These are phyloP conservation scores for Dalbergia cultrata DNA, from an alignment of 306 rosid genomes.

Conservation along the genomic window DNA sequence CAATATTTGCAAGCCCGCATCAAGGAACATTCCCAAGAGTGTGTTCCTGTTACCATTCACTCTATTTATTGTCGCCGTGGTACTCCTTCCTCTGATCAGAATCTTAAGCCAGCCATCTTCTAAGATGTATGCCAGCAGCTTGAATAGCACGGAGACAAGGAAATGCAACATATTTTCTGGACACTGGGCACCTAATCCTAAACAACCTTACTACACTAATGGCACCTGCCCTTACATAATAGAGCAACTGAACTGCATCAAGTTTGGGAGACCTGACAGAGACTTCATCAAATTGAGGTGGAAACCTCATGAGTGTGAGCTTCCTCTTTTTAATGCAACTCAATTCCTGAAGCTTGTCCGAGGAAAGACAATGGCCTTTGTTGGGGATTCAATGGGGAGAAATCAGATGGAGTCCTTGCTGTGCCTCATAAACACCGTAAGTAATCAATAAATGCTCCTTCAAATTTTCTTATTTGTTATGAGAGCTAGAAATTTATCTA, in stretches of 20 bases:
- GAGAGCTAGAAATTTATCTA: no score
- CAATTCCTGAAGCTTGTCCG: constrained; percentile 66
- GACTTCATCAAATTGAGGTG: constrained; percentile 74
- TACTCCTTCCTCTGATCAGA: constrained; percentile 50
- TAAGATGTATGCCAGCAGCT: constrained; percentile 9
- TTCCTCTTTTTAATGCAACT: constrained; percentile 67
- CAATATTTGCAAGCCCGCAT: constrained; percentile 34
- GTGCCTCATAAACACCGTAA: constrained; percentile 63
- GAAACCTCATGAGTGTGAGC: constrained; percentile 80
- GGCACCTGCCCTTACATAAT: constrained; percentile 63
- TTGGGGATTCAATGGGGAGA: constrained; percentile 80
- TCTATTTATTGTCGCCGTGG: constrained; percentile 26
- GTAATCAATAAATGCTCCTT: neutral
- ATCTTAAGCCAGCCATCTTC: constrained; percentile 41
- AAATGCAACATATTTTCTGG: constrained; percentile 70
- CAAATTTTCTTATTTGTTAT: no score
- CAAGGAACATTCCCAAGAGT: constrained; percentile 42
- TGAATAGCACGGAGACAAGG: constrained; percentile 25
- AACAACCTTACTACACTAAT: constrained; percentile 63
- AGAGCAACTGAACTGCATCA: constrained; percentile 72
- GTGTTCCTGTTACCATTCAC: constrained; percentile 36
- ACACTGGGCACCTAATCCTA: constrained; percentile 63
- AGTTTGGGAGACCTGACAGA: constrained; percentile 65
- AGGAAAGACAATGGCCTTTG: constrained; percentile 79
- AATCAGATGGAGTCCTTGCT: constrained; percentile 77